Percentiles rank a stretch among this genome's conserved stretches.
These are phyloP conservation scores for Kazachstania martiniae DNA, from an alignment of 805 yeast species.

Conservation along the genomic window DNA sequence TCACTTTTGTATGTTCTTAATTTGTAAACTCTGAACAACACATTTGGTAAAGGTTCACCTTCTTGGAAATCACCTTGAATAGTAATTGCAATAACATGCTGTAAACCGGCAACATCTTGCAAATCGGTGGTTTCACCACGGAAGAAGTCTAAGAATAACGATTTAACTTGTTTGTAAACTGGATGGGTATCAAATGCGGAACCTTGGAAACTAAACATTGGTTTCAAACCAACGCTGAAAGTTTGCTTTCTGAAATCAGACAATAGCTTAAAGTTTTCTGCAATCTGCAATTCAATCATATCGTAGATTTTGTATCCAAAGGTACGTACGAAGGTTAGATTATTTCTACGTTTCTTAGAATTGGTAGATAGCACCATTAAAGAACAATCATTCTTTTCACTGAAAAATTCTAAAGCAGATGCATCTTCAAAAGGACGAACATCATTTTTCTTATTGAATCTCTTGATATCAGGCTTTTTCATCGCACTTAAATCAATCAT, in stretches of 20 bases:
- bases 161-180: constrained; percentile 71
- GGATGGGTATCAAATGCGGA: constrained; percentile 86
- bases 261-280: constrained; percentile 58
- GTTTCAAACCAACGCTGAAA: constrained; percentile 82
- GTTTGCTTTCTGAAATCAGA: constrained; percentile 73
- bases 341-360: constrained; percentile 89
- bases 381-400: constrained; percentile 90
- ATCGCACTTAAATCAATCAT: constrained; percentile 81
- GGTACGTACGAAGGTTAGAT: constrained; percentile 77
- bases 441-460: constrained; percentile 82
- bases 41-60: constrained; percentile 58
- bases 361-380: constrained; percentile 66
- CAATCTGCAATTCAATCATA: constrained; percentile 80
- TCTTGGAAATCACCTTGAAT: constrained; percentile 69
- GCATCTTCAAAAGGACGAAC: constrained; percentile 90
- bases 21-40: constrained; percentile 85
- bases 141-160: constrained; percentile 83
- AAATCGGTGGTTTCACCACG: constrained; percentile 71
- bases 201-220: constrained; percentile 90
- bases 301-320: constrained; percentile 86
- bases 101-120: constrained; percentile 92
- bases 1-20: constrained; percentile 72
- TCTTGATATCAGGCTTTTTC: constrained; percentile 82
- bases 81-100: constrained; percentile 75
- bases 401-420: constrained; percentile 73